A percentile compares a stretch with the other conserved stretches of the same genome.
Conservation (phyloP, 2,329 filamentous ascomycete species). For the Fusarium pseudonygamai region DNA sequence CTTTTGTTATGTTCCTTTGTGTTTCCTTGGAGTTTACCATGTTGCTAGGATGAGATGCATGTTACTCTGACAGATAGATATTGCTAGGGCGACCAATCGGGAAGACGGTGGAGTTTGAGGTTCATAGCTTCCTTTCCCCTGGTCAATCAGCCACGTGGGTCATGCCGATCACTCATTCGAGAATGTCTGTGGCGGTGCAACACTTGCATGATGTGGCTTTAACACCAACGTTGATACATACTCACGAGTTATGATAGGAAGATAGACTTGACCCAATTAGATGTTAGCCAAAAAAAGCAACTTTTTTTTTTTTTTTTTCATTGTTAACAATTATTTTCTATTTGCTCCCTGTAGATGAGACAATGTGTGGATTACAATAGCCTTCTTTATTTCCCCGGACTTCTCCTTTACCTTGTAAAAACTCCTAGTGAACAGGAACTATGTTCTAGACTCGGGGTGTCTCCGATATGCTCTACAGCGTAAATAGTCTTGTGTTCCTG, state of each 20-base stretch:
- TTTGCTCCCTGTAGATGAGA: slow-evolving; percentile 7
- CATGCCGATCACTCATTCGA: slow-evolving; percentile 18
- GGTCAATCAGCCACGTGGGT: slow-evolving; percentile 31
- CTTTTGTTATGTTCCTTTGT: not conserved
- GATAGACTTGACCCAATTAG: slow-evolving; percentile 22
- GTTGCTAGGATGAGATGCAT: not conserved
- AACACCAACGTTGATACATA: not conserved
- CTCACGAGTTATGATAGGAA: not conserved
- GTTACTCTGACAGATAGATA: not conserved
- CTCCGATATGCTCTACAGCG: slow-evolving; percentile 25
- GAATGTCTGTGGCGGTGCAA: slow-evolving; percentile 16
- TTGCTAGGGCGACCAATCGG: slow-evolving; percentile 37
- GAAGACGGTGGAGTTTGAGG: slow-evolving; percentile 19
- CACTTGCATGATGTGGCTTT: slow-evolving; percentile 15
- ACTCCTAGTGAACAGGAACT: slow-evolving; percentile 8
- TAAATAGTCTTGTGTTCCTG: slow-evolving; percentile 22
- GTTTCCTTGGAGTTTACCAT: not conserved
- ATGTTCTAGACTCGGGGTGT: slow-evolving; percentile 17
- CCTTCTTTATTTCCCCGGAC: slow-evolving; percentile 15
- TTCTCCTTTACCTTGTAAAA: slow-evolving; percentile 11
- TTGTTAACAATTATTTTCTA: slow-evolving; percentile 12
- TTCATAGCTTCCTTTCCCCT: slow-evolving; percentile 10
- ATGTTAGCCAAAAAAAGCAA: slow-evolving; percentile 18
- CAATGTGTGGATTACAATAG: slow-evolving; percentile 15
- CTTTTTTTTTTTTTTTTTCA: not conserved